phyloP scores from a whole-genome alignment of 495 filamentous ascomycete species.

The Parmelia sp. region DNA sequence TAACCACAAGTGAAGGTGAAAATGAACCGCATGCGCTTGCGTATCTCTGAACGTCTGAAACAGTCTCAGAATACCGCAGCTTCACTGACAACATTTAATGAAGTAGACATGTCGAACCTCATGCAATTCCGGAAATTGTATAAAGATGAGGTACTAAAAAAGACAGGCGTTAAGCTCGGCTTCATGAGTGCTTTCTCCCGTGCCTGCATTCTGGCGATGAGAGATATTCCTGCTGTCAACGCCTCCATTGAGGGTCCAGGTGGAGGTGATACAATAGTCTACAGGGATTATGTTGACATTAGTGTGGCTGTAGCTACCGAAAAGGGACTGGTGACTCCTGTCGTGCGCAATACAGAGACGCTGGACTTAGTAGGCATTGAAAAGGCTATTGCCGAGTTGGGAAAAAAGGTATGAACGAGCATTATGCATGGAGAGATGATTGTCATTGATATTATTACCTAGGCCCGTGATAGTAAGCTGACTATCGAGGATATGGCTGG shows the following conservation, averaged over 20 bases:
- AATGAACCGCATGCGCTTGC: slow-evolving; percentile 98
- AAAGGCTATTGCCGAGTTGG: slow-evolving; percentile 84
- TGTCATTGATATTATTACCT: slow-evolving; percentile 11
- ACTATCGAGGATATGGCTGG: slow-evolving; percentile 99
- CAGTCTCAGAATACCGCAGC: slow-evolving; percentile 98
- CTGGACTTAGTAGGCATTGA: slow-evolving; percentile 88
- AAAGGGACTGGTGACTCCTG: slow-evolving; percentile 94
- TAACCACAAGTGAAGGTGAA: slow-evolving; percentile 60
- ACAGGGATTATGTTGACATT: slow-evolving; percentile 96
- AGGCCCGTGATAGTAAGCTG: slow-evolving; percentile 92
- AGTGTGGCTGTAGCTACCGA: slow-evolving; percentile 96
- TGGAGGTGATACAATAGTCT: slow-evolving; percentile 95
- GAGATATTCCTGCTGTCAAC: slow-evolving; percentile 90
- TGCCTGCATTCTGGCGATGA: slow-evolving; percentile 88
- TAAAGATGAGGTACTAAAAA: slow-evolving; percentile 93
- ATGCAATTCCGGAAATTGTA: slow-evolving; percentile 97
- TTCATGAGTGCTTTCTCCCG: slow-evolving; percentile 98
- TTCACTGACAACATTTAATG: slow-evolving; percentile 96
- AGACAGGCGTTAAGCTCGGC: slow-evolving; percentile 92
- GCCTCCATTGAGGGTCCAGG: slow-evolving; percentile 94
- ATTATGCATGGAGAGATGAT: neutral
- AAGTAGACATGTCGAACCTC: slow-evolving; percentile 97
- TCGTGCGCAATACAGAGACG: slow-evolving; percentile 86
- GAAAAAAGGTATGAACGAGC: slow-evolving; percentile 66
- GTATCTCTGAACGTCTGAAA: slow-evolving; percentile 95